Base-by-base conservation (phyloP, 2,329 filamentous ascomycete species). In the Zymoseptoria passerinii region DNA sequence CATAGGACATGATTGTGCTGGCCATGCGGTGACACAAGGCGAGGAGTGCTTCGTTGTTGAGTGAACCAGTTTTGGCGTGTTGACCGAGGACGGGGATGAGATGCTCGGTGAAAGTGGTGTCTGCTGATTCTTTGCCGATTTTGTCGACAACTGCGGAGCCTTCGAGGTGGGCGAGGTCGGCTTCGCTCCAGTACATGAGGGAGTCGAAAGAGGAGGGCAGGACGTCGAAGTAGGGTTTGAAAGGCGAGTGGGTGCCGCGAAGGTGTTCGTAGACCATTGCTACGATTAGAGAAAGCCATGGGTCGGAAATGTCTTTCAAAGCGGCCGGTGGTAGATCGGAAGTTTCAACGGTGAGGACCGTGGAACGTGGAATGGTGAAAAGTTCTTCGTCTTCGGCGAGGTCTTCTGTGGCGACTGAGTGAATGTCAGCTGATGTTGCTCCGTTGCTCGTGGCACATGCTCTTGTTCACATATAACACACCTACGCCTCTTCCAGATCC, bases 1-100 rank as follows among this genome's bases (percentile, higher is more conserved):
- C 90, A 70, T 95, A 96, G 0, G 90, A 87, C 90, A 96, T 95
- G 65, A 96, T 92, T 16, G 88, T 84, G 61, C 87, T 92, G 1
- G 89, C 91, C 86, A 95, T 92, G 8, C 84, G 81, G 71, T 95
- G 90, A 55, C 88, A 87, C 18, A 84, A 71, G 16, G 74, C 67
- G 3, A 86, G 68, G 10, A 86, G 73, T 23, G 78, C 72, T 57
- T 77, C 74, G 57, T 80, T 77, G 65, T 57, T 71, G 58, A 65
- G 72, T 63, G 67, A 72, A 64, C 67, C 76, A 8, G 73, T 58
- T 1, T 69, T 63, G 6, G 70, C 65, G 59, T 76, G 71, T 48
- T 73, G 67, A 54, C 65, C 74, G 66, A 80, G 73, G n/a, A 85
- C 70, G 1, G 83, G 83, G 4, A 81, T 67, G 27, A 87, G 71